phyloP scores from a whole-genome alignment of 2,329 filamentous ascomycete genomes.

The Meredithiella fracta region DNA sequence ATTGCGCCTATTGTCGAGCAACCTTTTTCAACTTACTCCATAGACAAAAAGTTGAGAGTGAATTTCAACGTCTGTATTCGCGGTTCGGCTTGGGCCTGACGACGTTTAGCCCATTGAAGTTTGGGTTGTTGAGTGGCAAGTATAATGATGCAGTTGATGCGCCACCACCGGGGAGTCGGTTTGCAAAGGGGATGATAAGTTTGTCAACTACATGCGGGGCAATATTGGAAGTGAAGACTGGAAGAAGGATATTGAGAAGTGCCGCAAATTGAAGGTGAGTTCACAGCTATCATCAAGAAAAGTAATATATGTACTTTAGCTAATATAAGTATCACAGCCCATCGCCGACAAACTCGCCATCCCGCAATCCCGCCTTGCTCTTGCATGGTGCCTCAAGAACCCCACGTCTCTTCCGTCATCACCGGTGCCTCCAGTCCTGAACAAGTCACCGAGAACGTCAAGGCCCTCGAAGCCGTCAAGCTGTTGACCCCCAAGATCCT shows the following conservation, averaged over 20 bases:
- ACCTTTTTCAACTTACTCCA: conserved; percentile 47
- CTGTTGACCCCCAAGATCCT: conserved; percentile 34
- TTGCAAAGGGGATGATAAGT: conserved; percentile 40
- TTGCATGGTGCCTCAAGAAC: conserved; percentile 40
- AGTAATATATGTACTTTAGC: too few relatives aligned
- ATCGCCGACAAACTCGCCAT: conserved; percentile 43
- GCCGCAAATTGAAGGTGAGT: conserved; percentile 23
- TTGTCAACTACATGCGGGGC: conserved; percentile 36
- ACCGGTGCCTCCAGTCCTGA: conserved; percentile 34
- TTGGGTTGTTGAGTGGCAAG: conserved; percentile 47
- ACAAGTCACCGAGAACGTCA: conserved; percentile 35
- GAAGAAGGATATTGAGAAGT: conserved; percentile 30
- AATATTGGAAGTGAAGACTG: conserved; percentile 39
- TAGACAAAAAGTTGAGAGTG: conserved; percentile 45
- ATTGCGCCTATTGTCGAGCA: conserved; percentile 51
- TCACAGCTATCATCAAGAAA: too few relatives aligned
- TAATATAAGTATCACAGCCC: too few relatives aligned
- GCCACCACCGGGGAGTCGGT: conserved; percentile 38
- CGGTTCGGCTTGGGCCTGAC: conserved; percentile 44
- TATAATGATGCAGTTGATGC: conserved; percentile 40
- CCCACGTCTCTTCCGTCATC: conserved; percentile 36
- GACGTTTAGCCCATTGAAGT: conserved; percentile 41
- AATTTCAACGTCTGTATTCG: conserved; percentile 44
- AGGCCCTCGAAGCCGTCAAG: conserved; percentile 28
- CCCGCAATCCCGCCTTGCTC: conserved; percentile 32